Conservation (phyloP, 2,329 filamentous ascomycete species). For the Gliomastix tumulicola region DNA sequence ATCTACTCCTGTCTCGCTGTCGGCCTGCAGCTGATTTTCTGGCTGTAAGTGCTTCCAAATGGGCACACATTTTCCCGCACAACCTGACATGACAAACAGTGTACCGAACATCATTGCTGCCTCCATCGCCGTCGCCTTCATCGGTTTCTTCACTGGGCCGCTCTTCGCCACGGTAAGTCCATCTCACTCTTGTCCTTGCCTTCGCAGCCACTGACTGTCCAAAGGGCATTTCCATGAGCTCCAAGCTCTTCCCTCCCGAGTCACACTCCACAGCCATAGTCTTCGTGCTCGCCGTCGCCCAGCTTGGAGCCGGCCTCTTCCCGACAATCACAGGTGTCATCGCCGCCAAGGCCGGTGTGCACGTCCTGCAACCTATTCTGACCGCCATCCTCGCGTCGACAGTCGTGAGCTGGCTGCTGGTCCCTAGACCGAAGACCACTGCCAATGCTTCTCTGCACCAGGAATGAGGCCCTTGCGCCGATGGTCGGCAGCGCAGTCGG, state of each 20-base stretch:
- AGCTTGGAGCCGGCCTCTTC: conserved; percentile 47
- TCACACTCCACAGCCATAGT: conserved; percentile 26
- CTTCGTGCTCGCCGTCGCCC: conserved; percentile 50
- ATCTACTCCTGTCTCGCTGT: conserved; percentile 45
- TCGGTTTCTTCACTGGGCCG: conserved; percentile 52
- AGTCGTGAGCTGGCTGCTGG: conserved; percentile 37
- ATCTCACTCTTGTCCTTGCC: neutral
- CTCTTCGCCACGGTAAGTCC: conserved; percentile 42
- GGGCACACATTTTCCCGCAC: neutral
- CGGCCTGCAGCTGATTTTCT: conserved; percentile 51
- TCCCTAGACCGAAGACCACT: conserved; percentile 25
- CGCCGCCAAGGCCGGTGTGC: conserved; percentile 34
- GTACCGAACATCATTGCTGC: conserved; percentile 38
- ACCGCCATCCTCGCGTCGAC: conserved; percentile 37
- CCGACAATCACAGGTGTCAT: conserved; percentile 48
- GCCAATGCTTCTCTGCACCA: conserved; percentile 20
- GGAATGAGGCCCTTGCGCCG: too few relatives aligned
- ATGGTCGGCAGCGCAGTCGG: too few relatives aligned
- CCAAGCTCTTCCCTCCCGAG: conserved; percentile 35
- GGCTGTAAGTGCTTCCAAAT: conserved; percentile 35
- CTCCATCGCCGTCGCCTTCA: conserved; percentile 43
- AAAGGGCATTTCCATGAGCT: conserved; percentile 7
- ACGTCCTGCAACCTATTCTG: conserved; percentile 44
- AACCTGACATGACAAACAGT: conserved; percentile 11
- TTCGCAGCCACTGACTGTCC: too few relatives aligned